These are phyloP conservation scores for Annulohypoxylon truncatum DNA, from an alignment of 2,329 filamentous ascomycete species.

Conservation along the genomic window DNA sequence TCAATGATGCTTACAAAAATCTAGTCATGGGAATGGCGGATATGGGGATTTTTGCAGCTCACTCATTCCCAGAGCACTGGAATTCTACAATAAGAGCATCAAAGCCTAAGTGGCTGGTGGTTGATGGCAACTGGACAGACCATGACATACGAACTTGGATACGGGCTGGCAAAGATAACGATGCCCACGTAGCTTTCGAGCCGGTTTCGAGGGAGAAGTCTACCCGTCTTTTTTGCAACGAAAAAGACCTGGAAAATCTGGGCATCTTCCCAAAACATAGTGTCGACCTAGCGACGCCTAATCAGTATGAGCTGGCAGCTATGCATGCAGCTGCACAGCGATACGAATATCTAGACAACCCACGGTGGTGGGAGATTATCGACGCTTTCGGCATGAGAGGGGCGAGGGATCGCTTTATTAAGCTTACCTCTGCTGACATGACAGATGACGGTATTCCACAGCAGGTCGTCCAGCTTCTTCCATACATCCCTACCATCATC, in stretches of 20 bases:
- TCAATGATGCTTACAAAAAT: conserved; percentile 86
- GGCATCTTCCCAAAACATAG: conserved; percentile 69
- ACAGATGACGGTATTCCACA: conserved; percentile 86
- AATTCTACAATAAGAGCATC: conserved; percentile 65
- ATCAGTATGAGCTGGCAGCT: conserved; percentile 80
- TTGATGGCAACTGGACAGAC: conserved; percentile 88
- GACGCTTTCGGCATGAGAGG: conserved; percentile 82
- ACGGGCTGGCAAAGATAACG: conserved; percentile 65
- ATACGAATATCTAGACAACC: conserved; percentile 73
- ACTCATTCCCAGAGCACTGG: conserved; percentile 68
- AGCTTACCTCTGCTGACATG: conserved; percentile 73
- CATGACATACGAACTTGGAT: conserved; percentile 76
- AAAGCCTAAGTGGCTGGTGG: conserved; percentile 79
- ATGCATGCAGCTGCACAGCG: conserved; percentile 80
- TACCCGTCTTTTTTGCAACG: conserved; percentile 69
- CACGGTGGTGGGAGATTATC: conserved; percentile 82
- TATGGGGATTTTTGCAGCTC: conserved; percentile 82
- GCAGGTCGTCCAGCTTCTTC: conserved; percentile 84
- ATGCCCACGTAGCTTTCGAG: conserved; percentile 79
- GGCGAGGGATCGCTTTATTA: conserved; percentile 77
- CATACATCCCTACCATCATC: conserved; percentile 85
- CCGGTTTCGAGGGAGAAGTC: conserved; percentile 89
- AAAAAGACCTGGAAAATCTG: conserved; percentile 54
- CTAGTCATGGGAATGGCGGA: conserved; percentile 95
- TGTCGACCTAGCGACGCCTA: conserved; percentile 84